phyloP scores from a whole-genome alignment of 306 rosid species.

The Phaseolus lunatus region DNA sequence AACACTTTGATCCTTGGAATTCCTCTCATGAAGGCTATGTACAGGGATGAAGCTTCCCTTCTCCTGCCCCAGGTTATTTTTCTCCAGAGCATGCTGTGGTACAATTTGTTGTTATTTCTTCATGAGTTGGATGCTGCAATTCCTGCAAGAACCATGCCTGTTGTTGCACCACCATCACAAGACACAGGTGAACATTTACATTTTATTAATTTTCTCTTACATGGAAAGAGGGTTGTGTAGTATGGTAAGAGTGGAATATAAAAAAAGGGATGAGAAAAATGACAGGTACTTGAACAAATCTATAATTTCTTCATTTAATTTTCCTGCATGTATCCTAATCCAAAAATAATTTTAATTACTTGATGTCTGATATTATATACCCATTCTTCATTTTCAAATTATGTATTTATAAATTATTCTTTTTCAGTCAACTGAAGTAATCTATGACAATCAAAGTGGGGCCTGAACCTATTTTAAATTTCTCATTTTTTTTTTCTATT shows the following conservation, averaged over 20 bases:
- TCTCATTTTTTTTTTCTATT: slow-evolving; percentile 13
- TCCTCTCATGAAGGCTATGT: slow-evolving; percentile 92
- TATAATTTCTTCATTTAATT: slow-evolving; percentile 8
- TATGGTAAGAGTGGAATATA: neutral
- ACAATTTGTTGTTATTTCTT: slow-evolving; percentile 77
- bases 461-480: slow-evolving; percentile 38
- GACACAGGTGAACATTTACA: slow-evolving; percentile 61
- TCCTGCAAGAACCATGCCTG: slow-evolving; percentile 64
- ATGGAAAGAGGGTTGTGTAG: neutral
- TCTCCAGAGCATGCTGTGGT: slow-evolving; percentile 91
- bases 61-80: slow-evolving; percentile 81
- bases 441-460: slow-evolving; percentile 48
- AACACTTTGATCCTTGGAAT: slow-evolving; percentile 92
- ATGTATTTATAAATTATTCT: slow-evolving; percentile 39
- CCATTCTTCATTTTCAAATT: slow-evolving; percentile 36
- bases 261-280: neutral
- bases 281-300: slow-evolving; percentile 10
- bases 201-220: slow-evolving; percentile 26
- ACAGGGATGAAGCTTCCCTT: slow-evolving; percentile 63
- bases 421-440: slow-evolving; percentile 46
- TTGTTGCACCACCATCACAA: slow-evolving; percentile 58
- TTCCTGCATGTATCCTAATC: neutral
- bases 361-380: slow-evolving; percentile 14
- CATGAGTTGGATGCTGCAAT: slow-evolving; percentile 72
- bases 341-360: slow-evolving; percentile 7